phyloP scores from a whole-genome alignment of 352 stramenopile genomes.

The Pythium utonaiense region DNA sequence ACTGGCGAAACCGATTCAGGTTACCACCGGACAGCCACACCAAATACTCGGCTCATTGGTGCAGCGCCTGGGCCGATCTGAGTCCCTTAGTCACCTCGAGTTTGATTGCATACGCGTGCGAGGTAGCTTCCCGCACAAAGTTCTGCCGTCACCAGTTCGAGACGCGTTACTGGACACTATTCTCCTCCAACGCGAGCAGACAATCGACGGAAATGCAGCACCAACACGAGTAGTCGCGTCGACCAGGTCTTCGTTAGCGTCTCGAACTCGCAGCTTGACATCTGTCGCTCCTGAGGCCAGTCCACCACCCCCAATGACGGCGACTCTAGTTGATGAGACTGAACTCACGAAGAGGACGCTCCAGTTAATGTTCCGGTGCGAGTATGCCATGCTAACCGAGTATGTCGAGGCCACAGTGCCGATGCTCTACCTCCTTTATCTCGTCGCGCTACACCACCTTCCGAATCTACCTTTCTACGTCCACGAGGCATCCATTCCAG shows the following conservation, averaged over 20 bases:
- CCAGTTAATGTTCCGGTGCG: neutral
- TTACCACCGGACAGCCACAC: neutral
- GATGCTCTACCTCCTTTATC: constrained; percentile 28
- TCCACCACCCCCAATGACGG: neutral
- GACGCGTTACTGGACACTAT: neutral
- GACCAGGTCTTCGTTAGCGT: too few species aligned
- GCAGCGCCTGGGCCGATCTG: neutral
- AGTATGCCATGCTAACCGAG: constrained; percentile 36
- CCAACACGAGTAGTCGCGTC: too few species aligned
- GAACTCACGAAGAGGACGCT: neutral
- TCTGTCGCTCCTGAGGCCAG: neutral
- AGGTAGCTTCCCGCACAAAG: neutral
- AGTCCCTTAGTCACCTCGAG: neutral
- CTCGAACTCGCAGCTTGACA: neutral
- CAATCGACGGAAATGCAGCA: too few species aligned
- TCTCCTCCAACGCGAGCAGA: neutral
- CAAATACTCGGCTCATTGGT: neutral
- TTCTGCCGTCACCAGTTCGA: neutral
- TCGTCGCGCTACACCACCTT: constrained; percentile 21
- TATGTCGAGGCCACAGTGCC: constrained; percentile 35
- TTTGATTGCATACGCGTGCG: neutral
- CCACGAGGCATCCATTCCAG: neutral
- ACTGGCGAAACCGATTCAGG: too few species aligned
- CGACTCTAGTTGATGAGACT: neutral
- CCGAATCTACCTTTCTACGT: constrained; percentile 27